Evolutionary conservation across 257 asterid species (phyloP).

Genomic region (Solanum chmielewskii): DNA sequence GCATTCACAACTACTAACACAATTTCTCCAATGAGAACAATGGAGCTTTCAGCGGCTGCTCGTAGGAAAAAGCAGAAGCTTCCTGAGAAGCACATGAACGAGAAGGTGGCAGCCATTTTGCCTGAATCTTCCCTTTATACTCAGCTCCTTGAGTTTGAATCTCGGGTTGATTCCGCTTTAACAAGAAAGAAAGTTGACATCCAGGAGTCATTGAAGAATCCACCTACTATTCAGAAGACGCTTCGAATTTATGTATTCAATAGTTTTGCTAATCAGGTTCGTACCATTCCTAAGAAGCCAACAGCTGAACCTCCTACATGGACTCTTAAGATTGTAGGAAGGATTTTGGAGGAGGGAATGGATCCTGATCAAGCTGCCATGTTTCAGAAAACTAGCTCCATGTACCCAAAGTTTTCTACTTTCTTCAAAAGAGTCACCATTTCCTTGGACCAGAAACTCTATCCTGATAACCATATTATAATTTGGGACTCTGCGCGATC

Average conservation of each 20-base stretch:
- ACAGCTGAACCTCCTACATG: slow-evolving; percentile 86
- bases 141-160: slow-evolving; percentile 93
- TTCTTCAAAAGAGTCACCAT: slow-evolving; percentile 88
- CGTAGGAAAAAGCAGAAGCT: slow-evolving; percentile 92
- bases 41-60: slow-evolving; percentile 81
- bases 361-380: slow-evolving; percentile 81
- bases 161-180: slow-evolving; percentile 84
- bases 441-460: slow-evolving; percentile 77
- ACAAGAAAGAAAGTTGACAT: slow-evolving; percentile 88
- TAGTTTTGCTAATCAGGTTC: slow-evolving; percentile 77
- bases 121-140: slow-evolving; percentile 96
- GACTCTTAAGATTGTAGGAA: slow-evolving; percentile 92
- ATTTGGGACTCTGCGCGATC: slow-evolving; percentile 84
- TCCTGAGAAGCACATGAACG: slow-evolving; percentile 86
- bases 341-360: slow-evolving; percentile 87
- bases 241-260: slow-evolving; percentile 85
- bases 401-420: slow-evolving; percentile 75
- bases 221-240: slow-evolving; percentile 69
- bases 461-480: slow-evolving; percentile 85
- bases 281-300: slow-evolving; percentile 72
- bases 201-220: slow-evolving; percentile 80
- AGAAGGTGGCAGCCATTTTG: slow-evolving; percentile 84
- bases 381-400: slow-evolving; percentile 64
- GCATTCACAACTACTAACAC: slow-evolving; percentile 38
- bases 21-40: slow-evolving; percentile 63